Evolutionary conservation across 352 stramenopile genomes (phyloP), one percentile per base, ranked within the genome.

Genomic region (Phytophthora capsici): DNA sequence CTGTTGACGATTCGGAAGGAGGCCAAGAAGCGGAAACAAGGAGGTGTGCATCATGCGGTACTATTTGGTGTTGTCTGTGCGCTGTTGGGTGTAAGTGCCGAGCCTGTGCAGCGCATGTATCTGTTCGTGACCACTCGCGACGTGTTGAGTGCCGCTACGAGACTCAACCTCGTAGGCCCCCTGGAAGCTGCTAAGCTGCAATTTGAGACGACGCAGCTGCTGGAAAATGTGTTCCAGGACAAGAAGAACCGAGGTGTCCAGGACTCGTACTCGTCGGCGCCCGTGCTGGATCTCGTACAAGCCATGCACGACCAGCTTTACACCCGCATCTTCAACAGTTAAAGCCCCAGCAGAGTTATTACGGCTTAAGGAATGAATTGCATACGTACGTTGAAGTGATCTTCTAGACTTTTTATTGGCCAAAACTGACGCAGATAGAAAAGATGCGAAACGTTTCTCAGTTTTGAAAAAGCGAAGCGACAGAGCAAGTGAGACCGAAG

Each of bases 251-350:
- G 83, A 3, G 50, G 32, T 14, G 73, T 93, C 26, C 54, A 84
- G 14, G 71, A 90, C 48, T 88, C 87, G 45, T 92, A 93, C 69
- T 90, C 84, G 41, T 93, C 85, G 5, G 85, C 82, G 32, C 87
- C 87, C 0, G 72, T 93, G 53, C 78, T 94, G 12, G 87, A 95
- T 54, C 73, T 95, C 20, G 78, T 94, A 52, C 87, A 95, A 45
- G 82, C 75, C 53, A 89, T 91, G 76, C 87, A 95, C 63, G 87
- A 95, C 59, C 80, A 91, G 50, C 70, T 95, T n/a, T 95, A 95
- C 70, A 95, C 87, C 60, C 85, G 87, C 26, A 94, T 95, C 41
- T 95, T 95, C 61, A 95, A 93, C 61, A 95, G 87, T 57, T 77
- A 37, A 28, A 75, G 10, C 26, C 28, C 28, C 28, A 4, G 14